Base-by-base conservation (phyloP, 495 filamentous ascomycete genomes). In the Talaromyces liani region DNA sequence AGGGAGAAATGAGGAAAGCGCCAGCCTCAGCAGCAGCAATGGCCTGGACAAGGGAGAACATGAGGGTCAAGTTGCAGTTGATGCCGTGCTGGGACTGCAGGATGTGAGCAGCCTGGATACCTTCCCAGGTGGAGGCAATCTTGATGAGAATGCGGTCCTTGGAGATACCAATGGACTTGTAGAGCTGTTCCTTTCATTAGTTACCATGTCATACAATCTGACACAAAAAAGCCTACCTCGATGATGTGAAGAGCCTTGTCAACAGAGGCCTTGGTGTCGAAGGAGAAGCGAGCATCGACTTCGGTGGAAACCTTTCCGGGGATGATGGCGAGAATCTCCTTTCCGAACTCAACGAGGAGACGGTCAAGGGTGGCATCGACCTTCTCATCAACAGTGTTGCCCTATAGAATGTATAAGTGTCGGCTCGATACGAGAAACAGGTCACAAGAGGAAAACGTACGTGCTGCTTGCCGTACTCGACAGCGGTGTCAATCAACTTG, bases 271-370 rank as follows among this genome's bases (percentile, higher is more conserved):
- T 98, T 77, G 70, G 88, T 93, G 79, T 94, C 89, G 82, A 99
- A 99, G 61, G 94, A 98, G 80, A 95, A 93, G 59, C 88, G 85
- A 69, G 94, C 94, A 72, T 99, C 94, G 64, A 99, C 94, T 82
- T 99, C 94, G 24, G 94, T 98, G 34, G 95, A 98, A 70, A 99
- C 94, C 83, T 93, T 96, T 76, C 94, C 94, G 70, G 94, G 94
- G 63, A 99, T 88, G 75, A 98, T 97, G 73, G 92, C 82, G 64
- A 99, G 87, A 68, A 99, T 99, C 84, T 97, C 88, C 80, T 87
- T 92, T 79, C 94, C 94, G 79, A 99, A 99, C 79, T 97, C 89
- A 65, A 98, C 95, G 54, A 99, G 87, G 62, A 99, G 89, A 75
- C 90, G 85, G 83, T 99, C 94, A 63, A 94, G 83, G 68, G 91